Conservation (phyloP, 257 asterid genomes). For the Nicotiana knightiana region DNA sequence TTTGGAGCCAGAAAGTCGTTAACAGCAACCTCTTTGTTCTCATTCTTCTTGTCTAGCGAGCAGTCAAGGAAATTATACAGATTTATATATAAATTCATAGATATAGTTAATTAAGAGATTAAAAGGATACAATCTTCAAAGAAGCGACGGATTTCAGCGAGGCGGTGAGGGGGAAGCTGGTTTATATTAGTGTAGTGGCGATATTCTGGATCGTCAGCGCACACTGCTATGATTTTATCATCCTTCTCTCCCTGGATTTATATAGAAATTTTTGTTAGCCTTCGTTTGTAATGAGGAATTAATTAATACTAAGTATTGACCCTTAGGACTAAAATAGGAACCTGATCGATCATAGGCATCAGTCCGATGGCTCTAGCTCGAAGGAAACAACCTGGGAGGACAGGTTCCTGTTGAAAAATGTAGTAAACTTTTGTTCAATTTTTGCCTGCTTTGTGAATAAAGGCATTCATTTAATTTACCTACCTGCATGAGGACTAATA, state of each 20-base stretch:
- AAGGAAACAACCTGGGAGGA: constrained; percentile 5
- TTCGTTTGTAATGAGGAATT: background rate
- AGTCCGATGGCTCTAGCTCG: constrained; percentile 9
- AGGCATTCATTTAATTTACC: background rate
- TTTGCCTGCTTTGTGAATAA: background rate
- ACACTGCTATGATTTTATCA: constrained; percentile 5
- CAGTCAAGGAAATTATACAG: constrained; percentile 20
- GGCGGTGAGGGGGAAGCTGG: constrained; percentile 1
- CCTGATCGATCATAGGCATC: constrained; percentile 10
- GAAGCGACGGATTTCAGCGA: constrained; percentile 2
- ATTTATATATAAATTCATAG: background rate
- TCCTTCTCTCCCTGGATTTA: background rate
- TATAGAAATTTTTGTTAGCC: background rate
- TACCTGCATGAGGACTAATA: constrained; percentile 9
- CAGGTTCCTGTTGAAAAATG: constrained; percentile 2
- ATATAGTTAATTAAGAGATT: background rate
- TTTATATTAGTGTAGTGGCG: background rate
- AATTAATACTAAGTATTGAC: background rate
- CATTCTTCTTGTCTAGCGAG: constrained; percentile 56
- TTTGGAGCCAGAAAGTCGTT: constrained; percentile 47
- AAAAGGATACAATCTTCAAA: background rate
- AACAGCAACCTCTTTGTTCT: constrained; percentile 71
- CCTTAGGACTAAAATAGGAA: background rate
- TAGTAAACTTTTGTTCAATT: background rate
- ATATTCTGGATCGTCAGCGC: constrained; percentile 5